These are phyloP conservation scores for Catharanthus roseus DNA, from an alignment of 257 asterid species.

Conservation along the genomic window DNA sequence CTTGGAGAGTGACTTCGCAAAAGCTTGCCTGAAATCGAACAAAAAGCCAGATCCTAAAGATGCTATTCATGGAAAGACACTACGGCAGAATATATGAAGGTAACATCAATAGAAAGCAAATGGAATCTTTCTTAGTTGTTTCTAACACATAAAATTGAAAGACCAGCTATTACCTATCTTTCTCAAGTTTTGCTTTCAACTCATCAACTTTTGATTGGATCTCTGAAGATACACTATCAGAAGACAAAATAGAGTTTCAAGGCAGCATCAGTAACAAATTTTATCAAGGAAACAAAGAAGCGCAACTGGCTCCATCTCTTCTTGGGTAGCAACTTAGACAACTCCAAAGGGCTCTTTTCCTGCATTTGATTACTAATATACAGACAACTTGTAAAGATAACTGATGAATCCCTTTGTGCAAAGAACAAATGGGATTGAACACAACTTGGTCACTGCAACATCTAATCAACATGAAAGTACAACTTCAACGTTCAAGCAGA, in stretches of 20 bases:
- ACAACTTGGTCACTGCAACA: background rate
- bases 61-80: background rate
- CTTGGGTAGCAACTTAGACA: background rate
- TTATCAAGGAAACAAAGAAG: background rate
- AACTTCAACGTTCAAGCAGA: background rate
- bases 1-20: conserved; percentile 75
- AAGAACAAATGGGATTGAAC: background rate
- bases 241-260: conserved; percentile 8
- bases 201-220: conserved; percentile 66
- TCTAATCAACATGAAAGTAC: background rate
- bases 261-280: background rate
- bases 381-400: background rate
- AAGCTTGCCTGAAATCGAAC: conserved; percentile 60
- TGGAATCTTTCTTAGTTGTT: background rate
- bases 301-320: background rate
- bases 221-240: conserved; percentile 69
- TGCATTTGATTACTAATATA: background rate
- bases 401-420: background rate
- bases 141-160: background rate
- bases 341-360: background rate
- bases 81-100: too few relatives aligned
- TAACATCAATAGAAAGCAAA: background rate
- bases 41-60: conserved; percentile 16
- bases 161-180: conserved; percentile 68
- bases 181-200: conserved; percentile 70